Evolutionary conservation across 1,284 basidiomycete species (phyloP).

Genomic region (Omphalotus olearius): DNA sequence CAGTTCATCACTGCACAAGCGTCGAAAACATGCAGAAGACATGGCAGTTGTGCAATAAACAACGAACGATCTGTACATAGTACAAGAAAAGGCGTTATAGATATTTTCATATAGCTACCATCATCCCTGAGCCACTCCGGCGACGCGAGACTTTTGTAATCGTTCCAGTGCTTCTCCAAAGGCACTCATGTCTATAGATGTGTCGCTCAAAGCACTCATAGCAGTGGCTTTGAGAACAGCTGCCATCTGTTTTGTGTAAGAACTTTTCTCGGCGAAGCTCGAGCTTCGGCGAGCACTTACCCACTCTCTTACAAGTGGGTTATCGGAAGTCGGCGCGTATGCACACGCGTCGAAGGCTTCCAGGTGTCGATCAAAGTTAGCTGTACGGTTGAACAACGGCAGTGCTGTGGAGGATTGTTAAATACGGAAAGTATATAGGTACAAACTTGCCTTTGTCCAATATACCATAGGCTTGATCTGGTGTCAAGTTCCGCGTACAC

Average conservation of each 20-base stretch:
- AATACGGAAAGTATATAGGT: neutral
- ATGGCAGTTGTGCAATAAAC: too few relatives aligned
- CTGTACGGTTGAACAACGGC: conserved; percentile 51
- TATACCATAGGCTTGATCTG: conserved; percentile 16
- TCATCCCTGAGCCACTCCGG: too few relatives aligned
- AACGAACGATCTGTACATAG: too few relatives aligned
- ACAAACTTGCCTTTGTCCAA: conserved; percentile 39
- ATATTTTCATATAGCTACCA: too few relatives aligned
- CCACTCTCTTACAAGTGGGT: conserved; percentile 37
- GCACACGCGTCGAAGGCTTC: conserved; percentile 44
- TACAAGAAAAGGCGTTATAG: too few relatives aligned
- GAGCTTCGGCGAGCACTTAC: conserved; percentile 14
- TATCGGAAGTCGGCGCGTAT: conserved; percentile 33
- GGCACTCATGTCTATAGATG: conserved; percentile 32
- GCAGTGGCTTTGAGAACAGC: conserved; percentile 24
- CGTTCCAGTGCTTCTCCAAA: conserved; percentile 28
- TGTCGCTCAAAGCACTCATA: conserved; percentile 26
- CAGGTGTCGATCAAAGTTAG: conserved; percentile 42
- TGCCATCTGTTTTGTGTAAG: conserved; percentile 7
- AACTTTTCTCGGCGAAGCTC: conserved; percentile 11
- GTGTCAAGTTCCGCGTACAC: conserved; percentile 17
- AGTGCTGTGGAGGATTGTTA: conserved; percentile 32
- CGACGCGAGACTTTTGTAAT: too few relatives aligned
- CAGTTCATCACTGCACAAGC: too few relatives aligned
- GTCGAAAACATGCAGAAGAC: too few relatives aligned